Evolutionary conservation across 2,329 filamentous ascomycete genomes (phyloP).

Genomic region (Fusarium haematococcum): DNA sequence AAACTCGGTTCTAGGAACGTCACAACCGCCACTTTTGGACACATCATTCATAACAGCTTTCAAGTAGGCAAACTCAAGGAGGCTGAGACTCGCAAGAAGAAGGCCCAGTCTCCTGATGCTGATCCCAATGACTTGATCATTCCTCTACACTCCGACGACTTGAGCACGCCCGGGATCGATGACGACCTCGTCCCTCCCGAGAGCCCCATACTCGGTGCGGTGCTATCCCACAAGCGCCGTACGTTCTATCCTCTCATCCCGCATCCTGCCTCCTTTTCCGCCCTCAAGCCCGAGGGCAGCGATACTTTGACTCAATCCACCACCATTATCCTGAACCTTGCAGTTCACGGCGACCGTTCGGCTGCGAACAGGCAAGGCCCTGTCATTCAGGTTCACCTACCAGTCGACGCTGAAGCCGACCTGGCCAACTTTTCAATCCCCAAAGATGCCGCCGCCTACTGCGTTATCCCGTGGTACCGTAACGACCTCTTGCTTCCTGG

Average conservation of each 20-base stretch:
- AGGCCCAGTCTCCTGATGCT: not conserved
- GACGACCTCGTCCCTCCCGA: slow-evolving; percentile 60
- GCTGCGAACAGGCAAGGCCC: slow-evolving; percentile 19
- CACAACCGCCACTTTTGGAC: slow-evolving; percentile 63
- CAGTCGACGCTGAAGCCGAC: slow-evolving; percentile 45
- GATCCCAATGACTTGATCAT: not conserved
- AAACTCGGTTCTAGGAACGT: slow-evolving; percentile 8
- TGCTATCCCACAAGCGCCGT: slow-evolving; percentile 41
- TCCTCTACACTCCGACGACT: not conserved
- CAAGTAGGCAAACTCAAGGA: not conserved
- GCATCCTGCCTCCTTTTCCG: slow-evolving; percentile 59
- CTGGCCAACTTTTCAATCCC: slow-evolving; percentile 46
- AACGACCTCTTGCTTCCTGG: slow-evolving; percentile 61
- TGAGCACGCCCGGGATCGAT: slow-evolving; percentile 58
- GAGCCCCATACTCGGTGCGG: not conserved
- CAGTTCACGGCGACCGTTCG: slow-evolving; percentile 46
- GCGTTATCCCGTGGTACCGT: slow-evolving; percentile 46
- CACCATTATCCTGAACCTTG: slow-evolving; percentile 60
- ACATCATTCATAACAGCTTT: slow-evolving; percentile 55
- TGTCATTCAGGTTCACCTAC: slow-evolving; percentile 47
- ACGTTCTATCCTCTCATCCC: slow-evolving; percentile 60
- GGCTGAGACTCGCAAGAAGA: not conserved
- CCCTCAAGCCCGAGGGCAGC: slow-evolving; percentile 49
- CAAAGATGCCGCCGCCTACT: slow-evolving; percentile 46
- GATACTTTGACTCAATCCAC: slow-evolving; percentile 41